A percentile compares a stretch with the other conserved stretches of the same genome.
phyloP scores from a whole-genome alignment of 2,329 filamentous ascomycete genomes.

The Lecanicillium sp. region DNA sequence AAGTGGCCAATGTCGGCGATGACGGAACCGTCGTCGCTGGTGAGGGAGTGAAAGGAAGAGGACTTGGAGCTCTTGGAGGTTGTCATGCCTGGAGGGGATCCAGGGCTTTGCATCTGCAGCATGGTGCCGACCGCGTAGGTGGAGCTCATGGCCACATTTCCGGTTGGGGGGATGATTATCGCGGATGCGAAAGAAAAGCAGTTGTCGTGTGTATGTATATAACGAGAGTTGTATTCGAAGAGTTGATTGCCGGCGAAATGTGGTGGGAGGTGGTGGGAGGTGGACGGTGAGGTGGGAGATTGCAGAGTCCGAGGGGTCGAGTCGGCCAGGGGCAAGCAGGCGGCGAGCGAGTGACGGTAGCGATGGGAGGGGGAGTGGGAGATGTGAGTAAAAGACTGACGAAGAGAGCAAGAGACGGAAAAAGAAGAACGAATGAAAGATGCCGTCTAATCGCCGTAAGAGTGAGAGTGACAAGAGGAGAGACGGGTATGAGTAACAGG shows the following conservation, averaged over 20 bases:
- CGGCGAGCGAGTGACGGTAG: background rate
- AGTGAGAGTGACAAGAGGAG: background rate
- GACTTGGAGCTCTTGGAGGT: constrained; percentile 85
- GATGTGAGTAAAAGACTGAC: too few relatives aligned
- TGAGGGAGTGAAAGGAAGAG: constrained; percentile 77
- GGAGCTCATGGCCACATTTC: constrained; percentile 32
- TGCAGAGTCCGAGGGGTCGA: background rate
- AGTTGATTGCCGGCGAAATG: background rate
- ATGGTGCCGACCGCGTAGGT: constrained; percentile 24
- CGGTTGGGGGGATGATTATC: background rate
- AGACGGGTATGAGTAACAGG: background rate
- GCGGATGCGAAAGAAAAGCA: too few relatives aligned
- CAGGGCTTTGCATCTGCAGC: constrained; percentile 28
- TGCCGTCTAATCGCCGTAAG: too few relatives aligned
- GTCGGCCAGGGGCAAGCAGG: background rate
- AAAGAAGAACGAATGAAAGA: too few relatives aligned
- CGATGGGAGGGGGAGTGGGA: background rate
- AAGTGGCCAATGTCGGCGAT: constrained; percentile 75
- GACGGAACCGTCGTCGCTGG: constrained; percentile 64
- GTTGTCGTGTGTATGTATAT: too few relatives aligned
- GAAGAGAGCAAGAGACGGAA: too few relatives aligned
- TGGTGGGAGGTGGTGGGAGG: background rate
- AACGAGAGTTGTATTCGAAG: too few relatives aligned
- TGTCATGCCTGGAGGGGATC: constrained; percentile 57
- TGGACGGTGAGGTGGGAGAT: background rate